Base-by-base conservation (phyloP, 2,329 filamentous ascomycete genomes). In the Colletotrichum kahawae region DNA sequence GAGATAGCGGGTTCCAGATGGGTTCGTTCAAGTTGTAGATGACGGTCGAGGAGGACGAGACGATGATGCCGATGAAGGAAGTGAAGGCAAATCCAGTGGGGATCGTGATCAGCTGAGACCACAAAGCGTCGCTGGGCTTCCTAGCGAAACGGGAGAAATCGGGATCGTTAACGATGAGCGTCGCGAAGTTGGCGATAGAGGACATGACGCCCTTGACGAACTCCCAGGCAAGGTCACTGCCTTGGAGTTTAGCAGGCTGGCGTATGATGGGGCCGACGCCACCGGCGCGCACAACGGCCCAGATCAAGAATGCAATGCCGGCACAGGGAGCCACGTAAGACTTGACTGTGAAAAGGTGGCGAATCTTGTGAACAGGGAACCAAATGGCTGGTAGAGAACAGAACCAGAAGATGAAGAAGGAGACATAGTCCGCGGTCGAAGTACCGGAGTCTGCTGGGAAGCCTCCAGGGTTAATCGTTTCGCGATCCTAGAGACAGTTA, bases 301-400 rank as follows among this genome's bases (percentile, higher is more conserved):
- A 98, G 80, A 95, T 93, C 83, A 98, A 94, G 83, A 97, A 97
- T 16, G 94, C 92, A 65, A 98, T 88, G 66, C 94, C 95, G n/a
- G 95, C 95, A 48, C 90, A 89, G 0, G 96, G 96, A 0, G 97
- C 95, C 75, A 97, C 91, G 81, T 92, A 94, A 1, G 96, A 92
- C 86, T 98, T 98, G 81, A 95, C 94, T 0, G 95, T 98, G 85
- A 98, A 98, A 5, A 98, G 87, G 82, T 98, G 95, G 60, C 95
- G 92, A 80, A 98, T 93, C 85, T 96, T 92, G 84, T 98, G 94
- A 2, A 98, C 95, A 0, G 95, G 95, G 78, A 97, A 96, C 93
- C 94, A 98, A 76, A 98, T 93, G 24, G 95, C 95, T 0, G 95
- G 95, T 1, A 98, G 87, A 2, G 94, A 96, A 77, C 90, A 87